A percentile compares a stretch with the other conserved stretches of the same genome.
These are phyloP conservation scores for Peziza echinospora DNA, from an alignment of 495 filamentous ascomycete species.

Conservation along the genomic window DNA sequence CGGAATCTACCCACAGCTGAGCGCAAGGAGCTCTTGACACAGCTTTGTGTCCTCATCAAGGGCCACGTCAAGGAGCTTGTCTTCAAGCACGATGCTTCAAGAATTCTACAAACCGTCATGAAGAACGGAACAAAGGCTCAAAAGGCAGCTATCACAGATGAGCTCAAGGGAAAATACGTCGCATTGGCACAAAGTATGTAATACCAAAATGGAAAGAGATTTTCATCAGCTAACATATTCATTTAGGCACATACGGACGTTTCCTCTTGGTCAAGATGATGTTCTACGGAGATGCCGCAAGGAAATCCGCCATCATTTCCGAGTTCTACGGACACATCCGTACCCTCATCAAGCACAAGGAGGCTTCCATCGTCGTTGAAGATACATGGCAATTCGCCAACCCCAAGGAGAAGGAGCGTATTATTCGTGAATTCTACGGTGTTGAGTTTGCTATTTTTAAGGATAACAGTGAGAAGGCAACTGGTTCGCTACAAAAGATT, in stretches of 20 bases:
- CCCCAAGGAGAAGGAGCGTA: conserved; percentile 52
- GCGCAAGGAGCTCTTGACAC: conserved; percentile 61
- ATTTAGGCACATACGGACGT: conserved; percentile 77
- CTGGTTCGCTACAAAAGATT: conserved; percentile 40
- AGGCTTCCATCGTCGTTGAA: conserved; percentile 91
- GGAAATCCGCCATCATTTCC: conserved; percentile 64
- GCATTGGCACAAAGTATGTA: conserved; percentile 74
- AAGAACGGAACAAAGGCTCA: conserved; percentile 80
- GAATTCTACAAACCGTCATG: conserved; percentile 84
- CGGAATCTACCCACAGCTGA: conserved; percentile 78
- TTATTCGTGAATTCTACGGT: conserved; percentile 93
- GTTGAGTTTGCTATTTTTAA: conserved; percentile 75
- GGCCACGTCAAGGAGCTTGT: conserved; percentile 84
- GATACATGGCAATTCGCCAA: conserved; percentile 82
- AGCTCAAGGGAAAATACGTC: conserved; percentile 68
- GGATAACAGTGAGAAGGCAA: conserved; percentile 25
- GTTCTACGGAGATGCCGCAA: conserved; percentile 66
- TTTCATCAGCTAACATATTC: not conserved
- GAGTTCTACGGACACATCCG: conserved; percentile 88
- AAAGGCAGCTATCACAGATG: conserved; percentile 62
- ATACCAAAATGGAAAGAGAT: no score
- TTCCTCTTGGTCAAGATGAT: conserved; percentile 89
- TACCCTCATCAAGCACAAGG: conserved; percentile 82
- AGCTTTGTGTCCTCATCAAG: conserved; percentile 77
- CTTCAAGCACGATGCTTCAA: conserved; percentile 91